Conservation (phyloP, 2,329 filamentous ascomycete genomes). For the Didymella sp. region DNA sequence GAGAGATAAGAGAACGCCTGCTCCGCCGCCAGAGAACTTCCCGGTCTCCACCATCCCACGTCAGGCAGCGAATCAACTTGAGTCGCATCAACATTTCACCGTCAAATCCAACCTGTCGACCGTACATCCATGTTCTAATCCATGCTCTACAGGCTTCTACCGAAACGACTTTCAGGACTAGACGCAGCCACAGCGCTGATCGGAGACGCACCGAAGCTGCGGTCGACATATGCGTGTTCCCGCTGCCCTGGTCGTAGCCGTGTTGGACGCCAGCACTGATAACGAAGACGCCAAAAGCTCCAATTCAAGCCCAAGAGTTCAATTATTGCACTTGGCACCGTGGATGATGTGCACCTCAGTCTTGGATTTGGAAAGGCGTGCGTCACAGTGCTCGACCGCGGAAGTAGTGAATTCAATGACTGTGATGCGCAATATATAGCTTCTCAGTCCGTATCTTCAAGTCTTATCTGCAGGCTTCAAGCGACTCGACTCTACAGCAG, state of each 20-base stretch:
- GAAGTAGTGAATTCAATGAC: slow-evolving; percentile 37
- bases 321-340: slow-evolving; percentile 31
- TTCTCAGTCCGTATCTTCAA: slow-evolving; percentile 24
- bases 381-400: slow-evolving; percentile 44
- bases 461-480: slow-evolving; percentile 25
- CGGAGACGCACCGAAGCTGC: slow-evolving; percentile 22
- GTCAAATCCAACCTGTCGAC: slow-evolving; percentile 12
- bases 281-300: slow-evolving; percentile 32
- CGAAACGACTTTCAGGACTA: slow-evolving; percentile 16
- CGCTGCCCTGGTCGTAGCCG: slow-evolving; percentile 18
- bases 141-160: slow-evolving; percentile 14
- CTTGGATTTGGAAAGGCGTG: slow-evolving; percentile 19
- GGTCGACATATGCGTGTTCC: slow-evolving; percentile 27
- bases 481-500: slow-evolving; percentile 15
- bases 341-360: slow-evolving; percentile 27
- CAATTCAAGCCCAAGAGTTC: slow-evolving; percentile 32
- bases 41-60: slow-evolving; percentile 45
- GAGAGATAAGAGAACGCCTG: slow-evolving; percentile 49
- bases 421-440: slow-evolving; percentile 37
- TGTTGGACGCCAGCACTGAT: slow-evolving; percentile 32
- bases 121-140: slow-evolving; percentile 15
- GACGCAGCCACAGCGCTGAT: slow-evolving; percentile 29
- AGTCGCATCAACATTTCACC: slow-evolving; percentile 29
- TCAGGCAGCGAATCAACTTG: slow-evolving; percentile 27
- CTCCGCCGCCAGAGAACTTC: slow-evolving; percentile 26